Base-by-base conservation (phyloP, 441 rosid genomes). In the Hura crepitans region DNA sequence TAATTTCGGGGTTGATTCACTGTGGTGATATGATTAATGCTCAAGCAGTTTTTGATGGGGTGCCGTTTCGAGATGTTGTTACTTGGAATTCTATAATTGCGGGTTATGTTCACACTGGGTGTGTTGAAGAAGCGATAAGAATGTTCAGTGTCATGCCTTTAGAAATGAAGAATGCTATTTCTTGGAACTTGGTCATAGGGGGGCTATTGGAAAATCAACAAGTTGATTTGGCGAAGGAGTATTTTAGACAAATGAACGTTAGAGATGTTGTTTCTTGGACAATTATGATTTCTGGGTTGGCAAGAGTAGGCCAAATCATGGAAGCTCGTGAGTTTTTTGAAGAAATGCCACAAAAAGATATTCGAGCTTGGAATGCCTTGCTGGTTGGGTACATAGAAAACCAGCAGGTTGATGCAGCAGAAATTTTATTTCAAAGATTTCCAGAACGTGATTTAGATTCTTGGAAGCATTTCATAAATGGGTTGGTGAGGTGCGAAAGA, bases 221-320 rank as follows among this genome's bases (percentile, higher is more conserved):
- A 65, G 45, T 73, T 59, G 80, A 75, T 54, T 73, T 82, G 74
- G 85, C 83, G 20, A 75, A 77, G 65, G 59, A 65, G n/a, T 77
- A 73, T 47, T 82, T 82, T 61, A 54, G 70, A 58, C 49, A 46
- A 51, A 81, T 79, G 82, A 65, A 27, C 42, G 35, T 2, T 25
- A 77, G 83, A 62, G 80, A 78, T 71, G 63, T 66, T n/a, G 83
- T 74, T 74, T 80, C 83, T 46, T 82, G 85, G 83, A 73, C 45
- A 27, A 67, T 78, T 43, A 78, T 82, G 82, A 71, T 82, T 45
- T 75, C 81, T 68, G 81, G 79, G 69, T 60, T 80, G 69, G 80
- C 78, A 14, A 71, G 74, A 68, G 74, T 77, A 15, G 82, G 83
- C 63, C 72, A 71, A 18, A 73, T 80, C 57, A 63, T 31, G 31